Percentiles rank a stretch among this genome's conserved stretches.
Evolutionary conservation across 73 alveolate genomes (phyloP).

Genomic region (Tetrahymena borealis): DNA sequence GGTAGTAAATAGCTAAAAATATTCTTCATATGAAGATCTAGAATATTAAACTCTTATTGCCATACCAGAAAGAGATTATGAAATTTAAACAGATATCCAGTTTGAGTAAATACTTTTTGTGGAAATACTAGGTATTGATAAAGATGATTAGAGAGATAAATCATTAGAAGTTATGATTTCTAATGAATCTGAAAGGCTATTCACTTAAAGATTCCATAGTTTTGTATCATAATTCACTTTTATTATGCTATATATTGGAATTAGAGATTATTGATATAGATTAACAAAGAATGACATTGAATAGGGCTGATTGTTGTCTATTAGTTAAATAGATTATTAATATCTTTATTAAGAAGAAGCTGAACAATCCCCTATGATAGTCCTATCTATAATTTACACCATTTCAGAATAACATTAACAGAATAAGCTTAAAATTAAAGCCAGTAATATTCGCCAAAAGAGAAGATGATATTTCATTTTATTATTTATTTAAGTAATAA

Average conservation of each 20-base stretch:
- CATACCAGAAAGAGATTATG: background rate
- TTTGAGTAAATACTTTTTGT: background rate
- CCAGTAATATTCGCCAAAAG: no score
- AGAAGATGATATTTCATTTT: no score
- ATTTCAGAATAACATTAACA: background rate
- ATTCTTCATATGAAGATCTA: background rate
- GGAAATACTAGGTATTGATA: background rate
- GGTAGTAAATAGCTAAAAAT: background rate
- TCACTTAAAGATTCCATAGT: background rate
- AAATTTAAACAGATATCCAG: background rate
- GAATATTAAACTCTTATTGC: background rate
- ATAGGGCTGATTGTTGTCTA: background rate
- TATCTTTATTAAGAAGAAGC: background rate
- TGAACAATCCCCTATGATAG: background rate
- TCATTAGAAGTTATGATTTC: background rate
- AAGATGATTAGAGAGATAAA: background rate
- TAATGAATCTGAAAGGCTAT: background rate
- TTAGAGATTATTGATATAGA: background rate
- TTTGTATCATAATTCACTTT: background rate
- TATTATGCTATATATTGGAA: background rate
- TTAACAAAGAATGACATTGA: background rate
- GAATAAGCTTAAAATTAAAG: background rate
- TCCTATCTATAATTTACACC: background rate
- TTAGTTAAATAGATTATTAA: background rate
- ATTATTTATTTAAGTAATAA: no score